Evolutionary conservation across 2,329 filamentous ascomycete species (phyloP).

Genomic region (Ceratocystis papillata): DNA sequence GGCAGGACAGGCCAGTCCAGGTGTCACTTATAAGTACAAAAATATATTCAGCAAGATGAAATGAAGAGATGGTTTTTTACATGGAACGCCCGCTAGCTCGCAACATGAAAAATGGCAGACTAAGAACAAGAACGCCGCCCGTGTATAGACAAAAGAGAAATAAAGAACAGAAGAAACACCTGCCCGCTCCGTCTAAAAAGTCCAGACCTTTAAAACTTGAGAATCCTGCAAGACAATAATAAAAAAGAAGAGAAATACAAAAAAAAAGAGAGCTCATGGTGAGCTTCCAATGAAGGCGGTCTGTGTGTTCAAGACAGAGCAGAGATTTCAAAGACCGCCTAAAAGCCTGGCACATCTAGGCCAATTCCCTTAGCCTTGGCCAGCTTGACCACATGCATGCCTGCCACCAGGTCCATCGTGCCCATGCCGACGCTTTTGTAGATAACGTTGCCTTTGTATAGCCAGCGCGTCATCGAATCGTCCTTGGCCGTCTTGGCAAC

Average conservation of each 20-base stretch:
- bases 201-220: background rate
- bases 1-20: background rate
- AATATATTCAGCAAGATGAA: conserved; percentile 9
- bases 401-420: conserved; percentile 55
- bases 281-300: background rate
- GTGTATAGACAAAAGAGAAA: background rate
- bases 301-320: background rate
- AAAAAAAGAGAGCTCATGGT: background rate
- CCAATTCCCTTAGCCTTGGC: conserved; percentile 47
- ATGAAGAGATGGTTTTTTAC: background rate
- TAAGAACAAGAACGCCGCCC: too few species aligned
- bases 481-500: conserved; percentile 36
- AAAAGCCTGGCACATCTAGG: conserved; percentile 44
- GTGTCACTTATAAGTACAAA: conserved; percentile 11
- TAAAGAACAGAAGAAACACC: background rate
- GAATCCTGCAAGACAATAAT: background rate
- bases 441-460: conserved; percentile 52
- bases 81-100: conserved; percentile 2
- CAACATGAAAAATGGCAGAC: background rate
- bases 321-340: conserved; percentile 5
- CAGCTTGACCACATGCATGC: conserved; percentile 46
- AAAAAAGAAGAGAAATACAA: background rate
- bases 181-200: background rate
- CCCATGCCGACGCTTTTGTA: conserved; percentile 59
- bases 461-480: conserved; percentile 44